Conservation (phyloP, 164 flowering plant species). For the Piper betle region DNA sequence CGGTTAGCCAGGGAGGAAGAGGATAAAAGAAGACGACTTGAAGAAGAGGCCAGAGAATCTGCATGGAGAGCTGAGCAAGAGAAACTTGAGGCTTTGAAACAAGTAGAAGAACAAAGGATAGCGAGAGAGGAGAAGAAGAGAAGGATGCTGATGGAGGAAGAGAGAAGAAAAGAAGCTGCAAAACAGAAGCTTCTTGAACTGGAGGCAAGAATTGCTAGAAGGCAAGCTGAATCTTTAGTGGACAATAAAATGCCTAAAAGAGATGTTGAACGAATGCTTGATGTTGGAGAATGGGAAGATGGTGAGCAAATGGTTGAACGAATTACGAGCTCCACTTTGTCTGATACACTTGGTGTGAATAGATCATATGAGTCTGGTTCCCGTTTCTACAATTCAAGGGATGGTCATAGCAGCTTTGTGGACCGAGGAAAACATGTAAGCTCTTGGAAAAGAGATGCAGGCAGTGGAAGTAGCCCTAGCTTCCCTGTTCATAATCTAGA, state of each 20-base stretch:
- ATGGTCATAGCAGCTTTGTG: constrained; percentile 27
- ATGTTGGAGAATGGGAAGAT: constrained; percentile 79
- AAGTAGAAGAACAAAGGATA: constrained; percentile 65
- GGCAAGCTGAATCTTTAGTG: constrained; percentile 37
- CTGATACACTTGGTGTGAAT: constrained; percentile 49
- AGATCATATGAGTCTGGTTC: constrained; percentile 42
- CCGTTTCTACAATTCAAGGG: constrained; percentile 31
- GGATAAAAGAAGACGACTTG: constrained; percentile 56
- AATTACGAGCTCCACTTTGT: constrained; percentile 58
- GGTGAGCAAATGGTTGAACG: constrained; percentile 84
- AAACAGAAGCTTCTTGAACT: constrained; percentile 80
- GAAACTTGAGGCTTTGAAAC: constrained; percentile 40
- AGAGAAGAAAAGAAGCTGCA: constrained; percentile 95
- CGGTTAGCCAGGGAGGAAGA: constrained; percentile 64
- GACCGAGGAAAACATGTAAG: constrained; percentile 45
- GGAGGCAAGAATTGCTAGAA: constrained; percentile 80
- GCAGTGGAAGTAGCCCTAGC: constrained; percentile 34
- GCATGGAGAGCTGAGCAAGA: constrained; percentile 95
- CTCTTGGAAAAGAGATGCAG: constrained; percentile 62
- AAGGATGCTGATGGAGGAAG: constrained; percentile 69
- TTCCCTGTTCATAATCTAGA: constrained; percentile 34
- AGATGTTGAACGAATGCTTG: constrained; percentile 24
- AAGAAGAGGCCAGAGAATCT: constrained; percentile 86
- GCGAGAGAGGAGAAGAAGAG: constrained; percentile 86
- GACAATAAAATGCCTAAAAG: constrained; percentile 37